Base-by-base conservation (phyloP, 768 basidiomycete genomes). In the Tremella mesenterica region DNA sequence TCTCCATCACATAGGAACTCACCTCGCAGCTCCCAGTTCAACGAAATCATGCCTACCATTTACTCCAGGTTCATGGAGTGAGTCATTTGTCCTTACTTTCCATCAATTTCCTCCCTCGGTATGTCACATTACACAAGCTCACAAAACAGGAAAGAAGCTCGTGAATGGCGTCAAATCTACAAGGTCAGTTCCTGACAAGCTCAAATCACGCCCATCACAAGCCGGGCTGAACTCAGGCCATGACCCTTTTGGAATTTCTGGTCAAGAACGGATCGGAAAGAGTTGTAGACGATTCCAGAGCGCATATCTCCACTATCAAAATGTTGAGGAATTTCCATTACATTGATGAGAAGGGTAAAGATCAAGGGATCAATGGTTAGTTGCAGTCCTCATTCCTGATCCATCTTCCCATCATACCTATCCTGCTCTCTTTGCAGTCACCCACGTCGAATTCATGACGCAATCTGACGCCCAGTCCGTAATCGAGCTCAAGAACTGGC, bases 141-240 rank as follows among this genome's bases (percentile, higher is more conserved):
- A 56, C 49, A 16, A 12, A 14, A 13, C 88, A 97, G 65, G 74
- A 97, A 97, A 75, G 95, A 99, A 74, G 95, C 95, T 0, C 79
- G 86, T 20, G 88, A 99, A 70, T 99, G 95, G 95, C 80, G 95
- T 30, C 91, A 99, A 73, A 97, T 99, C 53, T 99, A 99, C 81
- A 99, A 99, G 79, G 89, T 83, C 34, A 18, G 76, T 54, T 44
- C 8, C 21, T 13, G 21, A 28, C 18, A n/a, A n/a, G n/a, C n/a
- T n/a, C n/a, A n/a, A n/a, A n/a, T n/a, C n/a, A n/a, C 44, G 3
- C 50, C 66, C 26, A 56, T n/a, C 36, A 4, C 34, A 56, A 23
- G n/a, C 14, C 5, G 16, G 45, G 36, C 44, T 33, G 29, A 48
- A 14, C 1, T 2, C 62, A 92, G 88, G 85, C 92, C 21, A 77